phyloP scores from a whole-genome alignment of 495 filamentous ascomycete genomes.

The Daldinia vernicosa region DNA sequence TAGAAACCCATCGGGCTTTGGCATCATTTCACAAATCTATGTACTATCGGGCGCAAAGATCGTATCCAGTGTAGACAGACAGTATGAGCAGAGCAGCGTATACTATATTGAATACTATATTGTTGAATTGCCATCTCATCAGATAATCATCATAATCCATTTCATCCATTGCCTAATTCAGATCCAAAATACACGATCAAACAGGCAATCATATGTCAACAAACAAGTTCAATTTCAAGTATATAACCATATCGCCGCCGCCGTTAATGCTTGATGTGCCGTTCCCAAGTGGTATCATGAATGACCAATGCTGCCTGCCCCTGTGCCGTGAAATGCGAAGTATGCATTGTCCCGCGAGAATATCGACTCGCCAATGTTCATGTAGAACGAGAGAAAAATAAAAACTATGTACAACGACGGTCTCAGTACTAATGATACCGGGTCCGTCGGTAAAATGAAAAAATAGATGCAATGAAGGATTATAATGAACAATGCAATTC shows the following conservation, averaged over 20 bases:
- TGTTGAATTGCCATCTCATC: neutral
- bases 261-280: constrained; percentile 42
- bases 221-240: constrained; percentile 38
- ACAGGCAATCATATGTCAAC: constrained; percentile 18
- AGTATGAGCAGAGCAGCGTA: neutral
- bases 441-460: constrained; percentile 20
- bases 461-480: constrained; percentile 39
- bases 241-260: constrained; percentile 42
- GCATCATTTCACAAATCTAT: constrained; percentile 1
- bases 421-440: constrained; percentile 6
- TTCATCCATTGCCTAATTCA: neutral
- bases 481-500: constrained; percentile 19
- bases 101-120: neutral
- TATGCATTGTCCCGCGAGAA: constrained; percentile 28
- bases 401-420: constrained; percentile 53
- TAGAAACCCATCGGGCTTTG: neutral
- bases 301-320: constrained; percentile 42
- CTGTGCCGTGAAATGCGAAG: constrained; percentile 34
- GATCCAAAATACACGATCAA: neutral
- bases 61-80: neutral
- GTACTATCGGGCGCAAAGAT: neutral
- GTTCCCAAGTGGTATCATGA: constrained; percentile 47
- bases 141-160: neutral
- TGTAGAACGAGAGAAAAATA: constrained; percentile 41
- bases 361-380: constrained; percentile 24